Evolutionary conservation across 345 rosid species (phyloP).

Genomic region (Brassica incana): DNA sequence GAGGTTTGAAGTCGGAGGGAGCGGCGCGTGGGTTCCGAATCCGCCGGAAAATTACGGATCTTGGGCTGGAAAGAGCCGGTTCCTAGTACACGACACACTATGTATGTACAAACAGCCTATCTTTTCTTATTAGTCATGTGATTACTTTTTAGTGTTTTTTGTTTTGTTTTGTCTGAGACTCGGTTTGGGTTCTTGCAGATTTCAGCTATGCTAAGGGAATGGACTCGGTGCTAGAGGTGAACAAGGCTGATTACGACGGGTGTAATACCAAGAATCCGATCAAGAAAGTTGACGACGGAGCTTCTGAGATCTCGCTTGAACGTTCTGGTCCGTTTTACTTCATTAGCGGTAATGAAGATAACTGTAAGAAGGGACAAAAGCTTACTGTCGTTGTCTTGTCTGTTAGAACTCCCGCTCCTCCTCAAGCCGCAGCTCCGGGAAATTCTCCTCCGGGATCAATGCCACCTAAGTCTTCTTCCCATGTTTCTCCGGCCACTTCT

Average conservation of each 20-base stretch:
- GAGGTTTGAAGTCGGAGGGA: slow-evolving; percentile 69
- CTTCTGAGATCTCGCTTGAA: slow-evolving; percentile 54
- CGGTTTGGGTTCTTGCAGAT: slow-evolving; percentile 41
- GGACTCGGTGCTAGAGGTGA: slow-evolving; percentile 68
- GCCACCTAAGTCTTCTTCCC: slow-evolving; percentile 17
- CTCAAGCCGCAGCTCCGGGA: slow-evolving; percentile 37
- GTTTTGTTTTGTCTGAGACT: slow-evolving; percentile 15
- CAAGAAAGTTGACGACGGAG: slow-evolving; percentile 53
- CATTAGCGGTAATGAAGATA: slow-evolving; percentile 60
- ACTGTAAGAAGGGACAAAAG: slow-evolving; percentile 70
- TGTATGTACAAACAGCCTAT: slow-evolving; percentile 35
- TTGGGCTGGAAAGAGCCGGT: slow-evolving; percentile 74
- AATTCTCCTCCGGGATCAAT: slow-evolving; percentile 27
- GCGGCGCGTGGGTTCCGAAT: slow-evolving; percentile 67
- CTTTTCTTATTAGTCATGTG: background rate
- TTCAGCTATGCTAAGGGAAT: slow-evolving; percentile 69
- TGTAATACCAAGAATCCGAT: slow-evolving; percentile 65
- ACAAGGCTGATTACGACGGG: slow-evolving; percentile 50
- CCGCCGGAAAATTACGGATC: slow-evolving; percentile 64
- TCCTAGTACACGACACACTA: slow-evolving; percentile 74
- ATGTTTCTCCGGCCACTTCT: slow-evolving; percentile 2
- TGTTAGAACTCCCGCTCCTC: slow-evolving; percentile 36
- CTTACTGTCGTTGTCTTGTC: slow-evolving; percentile 66
- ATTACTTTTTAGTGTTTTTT: background rate
- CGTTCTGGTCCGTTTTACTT: slow-evolving; percentile 81